These are phyloP conservation scores for Delonix regia DNA, from an alignment of 306 rosid genomes.

Conservation along the genomic window DNA sequence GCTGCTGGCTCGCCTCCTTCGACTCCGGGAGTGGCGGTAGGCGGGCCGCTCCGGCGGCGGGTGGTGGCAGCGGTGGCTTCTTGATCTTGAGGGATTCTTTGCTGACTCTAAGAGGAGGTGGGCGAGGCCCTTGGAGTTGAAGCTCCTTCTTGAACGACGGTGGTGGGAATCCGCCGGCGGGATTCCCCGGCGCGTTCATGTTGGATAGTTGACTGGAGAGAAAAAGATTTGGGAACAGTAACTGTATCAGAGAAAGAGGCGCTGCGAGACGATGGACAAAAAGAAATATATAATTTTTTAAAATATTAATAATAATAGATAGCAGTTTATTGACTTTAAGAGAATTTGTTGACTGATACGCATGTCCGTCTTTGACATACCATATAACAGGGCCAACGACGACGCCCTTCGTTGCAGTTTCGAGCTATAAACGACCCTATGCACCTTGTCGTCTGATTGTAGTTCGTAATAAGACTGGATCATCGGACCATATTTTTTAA, in stretches of 20 bases:
- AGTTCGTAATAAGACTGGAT: too few relatives aligned
- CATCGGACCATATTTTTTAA: too few relatives aligned
- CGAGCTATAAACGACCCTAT: background rate
- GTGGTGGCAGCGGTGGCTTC: slow-evolving; percentile 56
- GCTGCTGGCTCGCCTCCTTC: slow-evolving; percentile 2
- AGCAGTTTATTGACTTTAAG: too few relatives aligned
- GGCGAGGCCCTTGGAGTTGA: slow-evolving; percentile 73
- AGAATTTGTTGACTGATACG: too few relatives aligned
- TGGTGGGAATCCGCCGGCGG: slow-evolving; percentile 23
- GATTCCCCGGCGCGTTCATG: slow-evolving; percentile 48
- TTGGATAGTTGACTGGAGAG: background rate
- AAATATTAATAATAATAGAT: too few relatives aligned
- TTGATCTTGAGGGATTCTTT: slow-evolving; percentile 68
- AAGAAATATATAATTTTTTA: background rate
- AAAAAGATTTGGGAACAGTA: background rate
- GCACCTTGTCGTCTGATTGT: too few relatives aligned
- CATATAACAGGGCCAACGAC: background rate
- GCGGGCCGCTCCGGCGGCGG: background rate
- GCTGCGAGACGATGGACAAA: background rate
- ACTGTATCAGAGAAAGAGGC: background rate
- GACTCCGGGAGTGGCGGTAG: background rate
- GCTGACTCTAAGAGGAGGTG: slow-evolving; percentile 57
- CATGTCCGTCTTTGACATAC: too few relatives aligned
- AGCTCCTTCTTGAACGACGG: slow-evolving; percentile 50
- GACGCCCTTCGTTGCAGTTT: background rate